Percentiles rank a stretch among this genome's conserved stretches.
Conservation (phyloP, 352 stramenopile genomes). For the Phytophthora capsici region DNA sequence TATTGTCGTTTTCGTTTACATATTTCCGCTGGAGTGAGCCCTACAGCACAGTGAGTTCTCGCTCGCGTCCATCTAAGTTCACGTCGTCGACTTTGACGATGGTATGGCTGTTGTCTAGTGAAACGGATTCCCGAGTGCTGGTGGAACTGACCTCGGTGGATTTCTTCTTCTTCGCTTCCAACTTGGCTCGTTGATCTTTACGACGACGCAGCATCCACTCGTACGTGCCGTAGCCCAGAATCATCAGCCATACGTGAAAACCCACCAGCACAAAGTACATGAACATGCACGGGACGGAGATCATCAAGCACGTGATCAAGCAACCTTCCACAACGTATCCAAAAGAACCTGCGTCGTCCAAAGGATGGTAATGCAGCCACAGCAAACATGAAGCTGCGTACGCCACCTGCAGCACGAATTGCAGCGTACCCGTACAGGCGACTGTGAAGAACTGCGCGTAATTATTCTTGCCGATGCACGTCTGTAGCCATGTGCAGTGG, state of each 20-base stretch:
- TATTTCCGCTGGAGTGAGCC: background rate
- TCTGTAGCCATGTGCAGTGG: constrained; percentile 91
- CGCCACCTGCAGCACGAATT: constrained; percentile 71
- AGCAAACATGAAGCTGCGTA: constrained; percentile 57
- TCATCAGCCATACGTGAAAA: constrained; percentile 84
- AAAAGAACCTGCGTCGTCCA: constrained; percentile 33
- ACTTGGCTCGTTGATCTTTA: constrained; percentile 67
- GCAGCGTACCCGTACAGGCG: constrained; percentile 63
- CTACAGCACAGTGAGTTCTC: constrained; percentile 42
- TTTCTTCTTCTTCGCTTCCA: constrained; percentile 50
- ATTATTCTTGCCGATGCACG: constrained; percentile 81
- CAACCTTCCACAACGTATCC: constrained; percentile 49
- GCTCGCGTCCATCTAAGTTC: constrained; percentile 25
- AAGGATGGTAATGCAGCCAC: constrained; percentile 52
- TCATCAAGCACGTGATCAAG: constrained; percentile 56
- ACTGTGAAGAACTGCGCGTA: constrained; percentile 91
- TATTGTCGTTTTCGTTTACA: constrained; percentile 18
- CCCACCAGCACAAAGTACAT: constrained; percentile 88
- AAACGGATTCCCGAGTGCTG: constrained; percentile 26
- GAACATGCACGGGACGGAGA: constrained; percentile 81
- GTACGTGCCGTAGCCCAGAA: constrained; percentile 86
- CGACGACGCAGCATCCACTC: constrained; percentile 88
- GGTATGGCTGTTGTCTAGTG: constrained; percentile 36
- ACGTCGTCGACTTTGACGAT: constrained; percentile 23
- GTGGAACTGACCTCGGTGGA: constrained; percentile 19